Conservation (phyloP, 306 rosid genomes). For the Quercus aquifolioides region DNA sequence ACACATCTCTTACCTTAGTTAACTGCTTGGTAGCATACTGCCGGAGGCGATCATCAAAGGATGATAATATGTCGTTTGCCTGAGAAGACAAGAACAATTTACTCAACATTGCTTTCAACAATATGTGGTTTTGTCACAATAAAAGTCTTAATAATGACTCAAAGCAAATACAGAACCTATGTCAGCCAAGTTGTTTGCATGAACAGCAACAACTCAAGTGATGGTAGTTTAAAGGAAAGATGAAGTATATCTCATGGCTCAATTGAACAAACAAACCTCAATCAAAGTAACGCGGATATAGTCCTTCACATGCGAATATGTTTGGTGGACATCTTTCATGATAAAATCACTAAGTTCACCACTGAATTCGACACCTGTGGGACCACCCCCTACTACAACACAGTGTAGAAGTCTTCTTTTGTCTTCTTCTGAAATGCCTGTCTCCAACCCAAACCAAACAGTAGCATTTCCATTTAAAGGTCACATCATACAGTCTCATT, state of each 20-base stretch:
- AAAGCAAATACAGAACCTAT: neutral
- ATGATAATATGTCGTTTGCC: conserved; percentile 95
- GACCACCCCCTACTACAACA: conserved; percentile 99
- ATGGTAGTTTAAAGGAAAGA: neutral
- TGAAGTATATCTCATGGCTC: neutral
- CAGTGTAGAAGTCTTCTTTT: conserved; percentile 80
- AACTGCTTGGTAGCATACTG: conserved; percentile 79
- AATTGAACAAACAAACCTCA: conserved; percentile 57
- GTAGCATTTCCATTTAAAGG: conserved; percentile 1
- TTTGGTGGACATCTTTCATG: conserved; percentile 73
- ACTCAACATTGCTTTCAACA: conserved; percentile 21
- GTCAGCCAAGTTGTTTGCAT: conserved; percentile 1
- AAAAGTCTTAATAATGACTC: neutral
- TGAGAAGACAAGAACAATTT: conserved; percentile 37
- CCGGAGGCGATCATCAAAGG: conserved; percentile 85
- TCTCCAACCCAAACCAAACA: conserved; percentile 25
- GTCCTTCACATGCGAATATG: conserved; percentile 89
- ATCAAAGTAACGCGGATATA: conserved; percentile 83
- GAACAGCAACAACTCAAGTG: neutral
- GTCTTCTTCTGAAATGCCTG: conserved; percentile 78
- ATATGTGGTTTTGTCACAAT: neutral
- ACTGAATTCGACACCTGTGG: conserved; percentile 97
- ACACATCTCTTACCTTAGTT: conserved; percentile 62
- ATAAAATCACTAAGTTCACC: conserved; percentile 98
- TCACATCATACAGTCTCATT: conserved; percentile 11